Base-by-base conservation (phyloP, 257 asterid genomes). In the Penstemon newberryi region DNA sequence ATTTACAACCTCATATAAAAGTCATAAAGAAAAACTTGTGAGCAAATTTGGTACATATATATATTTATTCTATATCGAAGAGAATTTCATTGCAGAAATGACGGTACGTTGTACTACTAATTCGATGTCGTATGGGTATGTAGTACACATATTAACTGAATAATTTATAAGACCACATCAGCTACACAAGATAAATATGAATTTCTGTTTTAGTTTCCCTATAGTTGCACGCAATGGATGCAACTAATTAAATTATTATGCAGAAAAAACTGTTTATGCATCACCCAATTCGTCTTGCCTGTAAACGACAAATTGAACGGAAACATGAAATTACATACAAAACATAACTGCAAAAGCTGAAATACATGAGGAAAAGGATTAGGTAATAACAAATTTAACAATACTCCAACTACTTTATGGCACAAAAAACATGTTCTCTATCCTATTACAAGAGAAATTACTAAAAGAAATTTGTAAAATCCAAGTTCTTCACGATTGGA, bases 131-230 rank as follows among this genome's bases (percentile, higher is more conserved):
- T 25, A 54, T 12, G 18, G 8, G 7, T 44, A 5, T 10, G 77
- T 67, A 72, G 80, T 71, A 75, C 83, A 67, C 33, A 0, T 1
- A 65, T 12, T 38, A 46, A 19, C 7, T 18, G 39, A 19, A 19
- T 7, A 0, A 11, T 3, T 42, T 61, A 73, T 12, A 63, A 46
- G 49, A 37, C 71, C 63, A 43, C 67, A 51, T 63, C 59, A 72
- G 75, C 56, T 60, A 73, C 75, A 75, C 70, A 70, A 60, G 25
- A 36, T 58, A 33, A 56, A 49, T 80, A 82, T 76, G 80, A 33
- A 38, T 47, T 70, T 78, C 73, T 67, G 73, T 51, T 62, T 56
- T 44, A 12, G 56, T 18, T 63, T 15, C 54, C 70, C 38, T 71
- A 69, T 4, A n/a, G 40, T 25, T 53, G 70, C 69, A 74, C 70